Evolutionary conservation across 1,284 basidiomycete genomes (phyloP), one percentile per base, ranked within the genome.

Genomic region (Laetiporus sulphureus): DNA sequence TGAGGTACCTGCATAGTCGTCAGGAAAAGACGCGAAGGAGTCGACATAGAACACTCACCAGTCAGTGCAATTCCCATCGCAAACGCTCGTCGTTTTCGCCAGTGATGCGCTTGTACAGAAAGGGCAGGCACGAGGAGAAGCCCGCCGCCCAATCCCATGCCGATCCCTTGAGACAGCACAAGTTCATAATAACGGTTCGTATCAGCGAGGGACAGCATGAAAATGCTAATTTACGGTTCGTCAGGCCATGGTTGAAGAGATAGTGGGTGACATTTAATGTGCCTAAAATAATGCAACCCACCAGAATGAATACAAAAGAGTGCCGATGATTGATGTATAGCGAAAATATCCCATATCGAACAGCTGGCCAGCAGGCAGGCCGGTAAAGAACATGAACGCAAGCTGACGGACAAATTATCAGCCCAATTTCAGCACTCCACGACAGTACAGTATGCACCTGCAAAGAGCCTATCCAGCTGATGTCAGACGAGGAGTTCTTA

Each of bases 401-500:
- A 42, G 25, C 41, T 42, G 19, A 16, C 38, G 13, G 60, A 50
- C 40, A 55, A 59, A 5, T 60, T 2, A 16, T 16, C 45, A 45
- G 2, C 5, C 40, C 51, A 20, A 56, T n/a, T 2, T 50, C 11
- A 16, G 48, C 49, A 32, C 18, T n/a, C 47, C 13, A 5, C 41
- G 32, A 13, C 45, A 36, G 8, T 34, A 30, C 1, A 56, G 57
- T 6, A 61, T n/a, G n/a, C n/a, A n/a, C 46, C 46, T 64, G 63
- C 4, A 63, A 45, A 16, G 65, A 68, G 30, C 65, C 65, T 42
- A 68, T 65, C 68, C 68, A 72, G 27, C 66, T 66, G 31, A 71
- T 61, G 5, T 60, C 46, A 0, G 67, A 69, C 0, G 69, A 16
- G 18, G 44, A 32, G 0, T 31, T 38, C 7, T 34, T 27, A 12